phyloP scores from a whole-genome alignment of 2,329 filamentous ascomycete species.

The Alternaria brassicicola region DNA sequence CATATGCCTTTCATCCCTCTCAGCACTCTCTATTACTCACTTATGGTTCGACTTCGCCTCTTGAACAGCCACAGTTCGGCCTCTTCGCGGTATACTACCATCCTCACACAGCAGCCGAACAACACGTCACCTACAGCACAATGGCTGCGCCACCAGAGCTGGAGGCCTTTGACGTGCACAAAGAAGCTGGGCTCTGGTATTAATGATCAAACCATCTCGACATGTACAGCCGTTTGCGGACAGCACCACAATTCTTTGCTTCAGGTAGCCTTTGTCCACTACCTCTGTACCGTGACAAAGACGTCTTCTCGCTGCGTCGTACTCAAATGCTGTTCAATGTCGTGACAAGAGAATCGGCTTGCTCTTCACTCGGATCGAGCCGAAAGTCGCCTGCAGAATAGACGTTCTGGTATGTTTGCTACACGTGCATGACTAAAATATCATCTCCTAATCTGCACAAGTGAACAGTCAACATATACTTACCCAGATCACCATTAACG shows the following conservation, averaged over 20 bases:
- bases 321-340: slow-evolving; percentile 6
- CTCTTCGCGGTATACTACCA: neutral
- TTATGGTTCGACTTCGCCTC: too few species aligned
- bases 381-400: neutral
- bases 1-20: too few species aligned
- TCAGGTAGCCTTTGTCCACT: slow-evolving; percentile 26
- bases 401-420: slow-evolving; percentile 13
- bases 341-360: neutral
- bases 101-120: slow-evolving; percentile 7
- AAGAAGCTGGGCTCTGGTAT: slow-evolving; percentile 18
- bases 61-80: too few species aligned
- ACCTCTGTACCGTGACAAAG: slow-evolving; percentile 26
- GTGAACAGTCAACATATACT: neutral
- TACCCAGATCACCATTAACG: neutral
- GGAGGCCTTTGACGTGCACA: slow-evolving; percentile 18
- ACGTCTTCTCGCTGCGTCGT: neutral
- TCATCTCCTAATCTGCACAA: slow-evolving; percentile 3
- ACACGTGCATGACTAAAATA: neutral
- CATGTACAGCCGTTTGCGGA: slow-evolving; percentile 25
- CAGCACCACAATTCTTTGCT: slow-evolving; percentile 22
- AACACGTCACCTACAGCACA: neutral
- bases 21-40: too few species aligned
- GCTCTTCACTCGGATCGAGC: neutral
- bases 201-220: slow-evolving; percentile 10
- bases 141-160: neutral